Evolutionary conservation across 352 stramenopile genomes (phyloP).

Genomic region (Phytophthora uliginosa): DNA sequence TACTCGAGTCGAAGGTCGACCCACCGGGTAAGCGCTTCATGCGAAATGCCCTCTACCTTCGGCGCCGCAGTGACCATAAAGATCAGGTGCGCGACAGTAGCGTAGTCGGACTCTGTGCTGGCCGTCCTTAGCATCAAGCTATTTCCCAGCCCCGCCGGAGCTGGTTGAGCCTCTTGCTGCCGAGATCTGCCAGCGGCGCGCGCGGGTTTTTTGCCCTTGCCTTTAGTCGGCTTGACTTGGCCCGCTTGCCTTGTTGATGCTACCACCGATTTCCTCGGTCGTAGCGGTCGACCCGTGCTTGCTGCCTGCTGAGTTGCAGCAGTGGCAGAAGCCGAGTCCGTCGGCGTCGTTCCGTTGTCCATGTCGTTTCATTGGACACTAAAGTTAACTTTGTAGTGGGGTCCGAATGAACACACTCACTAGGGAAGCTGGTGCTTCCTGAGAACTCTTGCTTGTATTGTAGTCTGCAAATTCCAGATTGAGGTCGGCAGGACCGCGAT

Average conservation of each 20-base stretch:
- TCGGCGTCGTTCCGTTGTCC: background rate
- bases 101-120: background rate
- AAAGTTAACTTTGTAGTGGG: constrained; percentile 5
- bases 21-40: constrained; percentile 28
- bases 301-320: background rate
- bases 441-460: background rate
- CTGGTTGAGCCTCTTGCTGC: background rate
- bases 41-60: constrained; percentile 19
- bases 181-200: background rate
- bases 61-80: constrained; percentile 10
- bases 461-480: background rate
- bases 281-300: background rate
- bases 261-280: background rate
- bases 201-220: constrained; percentile 24
- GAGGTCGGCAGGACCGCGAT: background rate
- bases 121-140: background rate
- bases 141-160: background rate
- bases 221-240: constrained; percentile 6
- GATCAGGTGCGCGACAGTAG: constrained; percentile 10
- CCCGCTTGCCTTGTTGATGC: background rate
- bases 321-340: background rate
- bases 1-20: constrained; percentile 22
- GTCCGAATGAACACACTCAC: constrained; percentile 2
- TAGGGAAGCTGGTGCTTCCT: background rate
- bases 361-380: constrained; percentile 1